These are phyloP conservation scores for Ambrosiella cleistominuta DNA, from an alignment of 2,329 filamentous ascomycete species.

Conservation along the genomic window DNA sequence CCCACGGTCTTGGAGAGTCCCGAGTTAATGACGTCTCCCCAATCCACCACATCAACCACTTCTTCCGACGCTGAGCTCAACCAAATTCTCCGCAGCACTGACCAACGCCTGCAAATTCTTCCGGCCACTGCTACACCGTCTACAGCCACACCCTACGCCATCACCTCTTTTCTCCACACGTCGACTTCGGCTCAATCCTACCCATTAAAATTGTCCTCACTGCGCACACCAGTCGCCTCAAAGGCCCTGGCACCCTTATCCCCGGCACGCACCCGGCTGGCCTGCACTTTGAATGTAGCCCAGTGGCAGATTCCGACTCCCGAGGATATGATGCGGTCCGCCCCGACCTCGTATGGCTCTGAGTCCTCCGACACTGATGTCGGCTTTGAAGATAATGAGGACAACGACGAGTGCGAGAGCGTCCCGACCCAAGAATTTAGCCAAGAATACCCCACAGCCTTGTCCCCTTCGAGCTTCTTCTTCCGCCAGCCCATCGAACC, in stretches of 20 bases:
- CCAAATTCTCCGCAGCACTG: conserved; percentile 35
- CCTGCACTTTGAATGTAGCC: conserved; percentile 8
- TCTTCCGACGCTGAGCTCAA: conserved; percentile 30
- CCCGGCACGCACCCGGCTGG: conserved; percentile 7
- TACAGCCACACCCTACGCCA: neutral
- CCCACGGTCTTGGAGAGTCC: neutral
- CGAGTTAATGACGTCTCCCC: neutral
- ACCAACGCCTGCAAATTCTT: conserved; percentile 25
- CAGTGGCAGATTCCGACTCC: conserved; percentile 9
- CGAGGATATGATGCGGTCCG: conserved; percentile 2
- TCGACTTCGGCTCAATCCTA: conserved; percentile 5
- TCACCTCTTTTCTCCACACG: conserved; percentile 1
- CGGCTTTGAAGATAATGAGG: neutral
- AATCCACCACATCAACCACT: neutral
- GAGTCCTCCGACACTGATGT: conserved; percentile 3
- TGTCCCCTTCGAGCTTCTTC: conserved; percentile 10
- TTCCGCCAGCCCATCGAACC: conserved; percentile 1
- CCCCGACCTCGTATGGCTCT: neutral
- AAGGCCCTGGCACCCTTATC: neutral
- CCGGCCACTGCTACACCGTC: neutral
- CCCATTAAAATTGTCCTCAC: conserved; percentile 4
- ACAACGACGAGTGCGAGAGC: neutral
- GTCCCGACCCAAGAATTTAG: conserved; percentile 7
- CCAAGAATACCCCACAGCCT: conserved; percentile 5
- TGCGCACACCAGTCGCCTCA: conserved; percentile 4